Conservation (phyloP, 805 yeast genomes). For the Ogataea corticis region DNA sequence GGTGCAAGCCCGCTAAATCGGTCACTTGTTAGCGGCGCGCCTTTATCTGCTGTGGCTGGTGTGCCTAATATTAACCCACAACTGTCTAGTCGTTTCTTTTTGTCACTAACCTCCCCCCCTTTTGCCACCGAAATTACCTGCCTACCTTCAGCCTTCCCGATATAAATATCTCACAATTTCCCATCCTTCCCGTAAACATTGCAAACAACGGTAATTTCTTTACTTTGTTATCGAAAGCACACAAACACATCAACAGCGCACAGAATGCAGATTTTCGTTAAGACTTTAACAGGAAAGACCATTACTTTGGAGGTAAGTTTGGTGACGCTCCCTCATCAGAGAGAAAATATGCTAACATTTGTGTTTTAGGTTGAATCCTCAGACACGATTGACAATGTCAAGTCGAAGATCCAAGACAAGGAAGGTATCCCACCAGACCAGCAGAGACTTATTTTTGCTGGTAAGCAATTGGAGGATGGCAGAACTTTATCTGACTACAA, state of each 20-base stretch:
- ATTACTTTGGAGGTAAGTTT: constrained; percentile 75
- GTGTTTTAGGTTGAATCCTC: constrained; percentile 48
- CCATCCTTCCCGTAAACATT: not conserved
- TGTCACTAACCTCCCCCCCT: constrained; percentile 14
- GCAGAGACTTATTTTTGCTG: constrained; percentile 43
- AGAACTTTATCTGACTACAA: constrained; percentile 89
- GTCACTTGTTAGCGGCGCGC: not conserved
- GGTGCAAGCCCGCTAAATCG: constrained; percentile 1
- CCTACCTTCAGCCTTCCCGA: constrained; percentile 4
- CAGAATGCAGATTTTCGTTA: constrained; percentile 67
- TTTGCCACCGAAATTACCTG: constrained; percentile 30
- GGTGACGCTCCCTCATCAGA: not conserved
- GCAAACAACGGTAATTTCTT: too few species aligned
- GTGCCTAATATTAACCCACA: not conserved
- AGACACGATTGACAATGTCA: constrained; percentile 45
- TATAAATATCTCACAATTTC: constrained; percentile 25
- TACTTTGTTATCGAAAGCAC: too few species aligned
- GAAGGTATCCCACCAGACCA: constrained; percentile 46
- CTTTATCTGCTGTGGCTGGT: constrained; percentile 18
- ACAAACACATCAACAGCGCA: not conserved
- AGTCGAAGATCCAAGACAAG: constrained; percentile 44
- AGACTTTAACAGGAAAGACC: constrained; percentile 86
- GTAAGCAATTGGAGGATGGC: constrained; percentile 57
- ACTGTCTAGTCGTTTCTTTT: constrained; percentile 15
- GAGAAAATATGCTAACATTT: too few species aligned